Base-by-base conservation (phyloP, 768 basidiomycete genomes). In the Xerocomus brunneocitrinus region DNA sequence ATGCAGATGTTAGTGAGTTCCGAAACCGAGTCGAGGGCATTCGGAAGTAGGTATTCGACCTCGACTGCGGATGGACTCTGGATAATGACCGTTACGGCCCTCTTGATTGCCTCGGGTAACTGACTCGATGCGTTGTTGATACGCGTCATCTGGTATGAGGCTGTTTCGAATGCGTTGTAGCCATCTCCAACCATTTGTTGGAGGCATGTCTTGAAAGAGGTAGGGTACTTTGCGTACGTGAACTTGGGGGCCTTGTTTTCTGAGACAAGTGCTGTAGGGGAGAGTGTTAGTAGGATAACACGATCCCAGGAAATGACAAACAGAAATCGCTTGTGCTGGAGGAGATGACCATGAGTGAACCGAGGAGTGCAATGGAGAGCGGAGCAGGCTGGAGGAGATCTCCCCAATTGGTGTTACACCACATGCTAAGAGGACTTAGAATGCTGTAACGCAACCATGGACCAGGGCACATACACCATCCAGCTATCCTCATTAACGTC, bases 151-250 rank as follows among this genome's bases (percentile, higher is more conserved):
- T 61, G 49, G 30, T 61, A 47, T 3, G 59, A 61, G 8, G 59
- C 55, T 0, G 55, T 61, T 47, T 61, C 60, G 36, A 61, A 61
- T 31, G 59, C 60, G 28, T 24, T 61, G n/a, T 61, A 61, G 5
- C 60, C 60, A 12, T 61, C 58, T 7, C 60, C 60, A 1, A 61
- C 59, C 59, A 61, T 61, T 50, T 61, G 60, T 34, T 61, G 60
- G 34, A 61, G 59, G 36, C 55, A 61, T 9, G 60, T 54, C 53
- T 61, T 61, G 50, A 61, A 61, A 34, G 60, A 61, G 30, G 54
- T 60, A 5, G 59, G 60, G 32, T 60, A 54, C 34, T 61, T 61
- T 28, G 58, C 58, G 10, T 61, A 41, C 4, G 47, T 50, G 27
- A 61, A 57, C 47, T 40, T 57, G 34, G 22, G 8, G 13, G 41